These are phyloP conservation scores for Kodamaea sagamina DNA, from an alignment of 805 yeast species.

Conservation along the genomic window DNA sequence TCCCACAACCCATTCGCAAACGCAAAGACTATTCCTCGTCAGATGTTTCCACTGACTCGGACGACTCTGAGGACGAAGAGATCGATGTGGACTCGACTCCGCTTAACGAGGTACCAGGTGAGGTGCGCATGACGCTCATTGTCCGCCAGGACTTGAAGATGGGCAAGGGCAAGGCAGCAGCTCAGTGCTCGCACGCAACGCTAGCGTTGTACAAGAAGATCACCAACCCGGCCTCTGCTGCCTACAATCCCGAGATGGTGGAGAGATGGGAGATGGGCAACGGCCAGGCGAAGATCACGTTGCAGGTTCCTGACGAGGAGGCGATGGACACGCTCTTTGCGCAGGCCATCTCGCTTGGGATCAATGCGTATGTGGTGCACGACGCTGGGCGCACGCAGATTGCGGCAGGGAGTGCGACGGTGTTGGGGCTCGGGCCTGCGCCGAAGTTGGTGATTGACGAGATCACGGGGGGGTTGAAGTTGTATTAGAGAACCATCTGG, in stretches of 20 bases:
- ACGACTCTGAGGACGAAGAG: slow-evolving; percentile 40
- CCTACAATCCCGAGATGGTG: slow-evolving; percentile 63
- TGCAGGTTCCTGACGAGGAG: slow-evolving; percentile 69
- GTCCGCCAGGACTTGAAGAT: slow-evolving; percentile 87
- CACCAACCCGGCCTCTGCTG: slow-evolving; percentile 50
- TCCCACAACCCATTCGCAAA: slow-evolving; percentile 3
- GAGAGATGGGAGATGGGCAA: slow-evolving; percentile 70
- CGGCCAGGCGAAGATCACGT: slow-evolving; percentile 94
- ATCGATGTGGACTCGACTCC: slow-evolving; percentile 60
- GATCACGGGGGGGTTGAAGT: slow-evolving; percentile 75
- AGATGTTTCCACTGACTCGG: slow-evolving; percentile 24
- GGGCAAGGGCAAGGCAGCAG: slow-evolving; percentile 96
- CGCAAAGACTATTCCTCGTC: slow-evolving; percentile 4
- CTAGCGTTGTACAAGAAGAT: slow-evolving; percentile 79
- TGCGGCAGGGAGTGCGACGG: slow-evolving; percentile 95
- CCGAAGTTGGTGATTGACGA: slow-evolving; percentile 79
- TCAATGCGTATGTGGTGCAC: slow-evolving; percentile 78
- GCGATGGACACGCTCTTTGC: slow-evolving; percentile 77
- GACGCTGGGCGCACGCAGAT: slow-evolving; percentile 98
- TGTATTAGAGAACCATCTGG: slow-evolving; percentile 65
- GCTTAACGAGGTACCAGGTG: slow-evolving; percentile 71
- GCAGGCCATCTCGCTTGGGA: slow-evolving; percentile 74
- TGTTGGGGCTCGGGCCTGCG: slow-evolving; percentile 96
- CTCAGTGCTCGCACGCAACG: slow-evolving; percentile 98
- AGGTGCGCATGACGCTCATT: slow-evolving; percentile 81